Base-by-base conservation (phyloP, 2,329 filamentous ascomycete genomes). In the Diaporthe sp. region DNA sequence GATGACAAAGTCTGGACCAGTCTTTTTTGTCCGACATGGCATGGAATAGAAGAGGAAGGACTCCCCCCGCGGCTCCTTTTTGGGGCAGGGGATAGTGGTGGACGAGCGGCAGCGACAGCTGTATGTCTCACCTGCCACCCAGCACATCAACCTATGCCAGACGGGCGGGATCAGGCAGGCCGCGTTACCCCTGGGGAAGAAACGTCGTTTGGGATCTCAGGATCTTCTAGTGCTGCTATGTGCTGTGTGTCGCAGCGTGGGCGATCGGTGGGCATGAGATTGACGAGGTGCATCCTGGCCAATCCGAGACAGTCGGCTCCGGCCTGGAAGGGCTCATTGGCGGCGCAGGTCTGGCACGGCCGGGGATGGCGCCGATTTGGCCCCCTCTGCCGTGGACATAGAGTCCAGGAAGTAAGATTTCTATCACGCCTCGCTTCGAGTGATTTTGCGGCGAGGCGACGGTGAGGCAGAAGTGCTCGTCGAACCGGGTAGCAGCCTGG, bases 281-380 rank as follows among this genome's bases (percentile, higher is more conserved):
- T 53, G 65, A 68, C 46, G 65, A 69, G 65, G 49, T 69, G 65
- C 65, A 69, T 28, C 65, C 49, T 49, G 13, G 65, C 65, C 49
- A 69, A 55, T 42, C 49, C 65, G 65, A 69, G 65, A 69, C 65
- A 55, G 13, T 55, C 65, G 65, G 65, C 65, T 55, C 65, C 65
- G 65, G 49, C 31, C 34, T 42, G 31, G 49, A n/a, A 42, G 65
- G 49, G 15, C 42, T 55, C 31, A 55, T 69, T 69, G 49, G 65
- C 34, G 65, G 65, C 10, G 34, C 17, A 25, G 65, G 39, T 55
- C 65, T 69, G 65, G 46, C 46, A 69, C 46, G 15, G 22, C 65
- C 65, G 65, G 65, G 65, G 65, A 69, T 42, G 65, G 34, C 49
- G 65, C 65, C 65, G 65, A 69, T 69, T 69, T 69, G 65, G 25